Conservation (phyloP, 176 grass and related monocot species). For the Carex myosuroides region DNA sequence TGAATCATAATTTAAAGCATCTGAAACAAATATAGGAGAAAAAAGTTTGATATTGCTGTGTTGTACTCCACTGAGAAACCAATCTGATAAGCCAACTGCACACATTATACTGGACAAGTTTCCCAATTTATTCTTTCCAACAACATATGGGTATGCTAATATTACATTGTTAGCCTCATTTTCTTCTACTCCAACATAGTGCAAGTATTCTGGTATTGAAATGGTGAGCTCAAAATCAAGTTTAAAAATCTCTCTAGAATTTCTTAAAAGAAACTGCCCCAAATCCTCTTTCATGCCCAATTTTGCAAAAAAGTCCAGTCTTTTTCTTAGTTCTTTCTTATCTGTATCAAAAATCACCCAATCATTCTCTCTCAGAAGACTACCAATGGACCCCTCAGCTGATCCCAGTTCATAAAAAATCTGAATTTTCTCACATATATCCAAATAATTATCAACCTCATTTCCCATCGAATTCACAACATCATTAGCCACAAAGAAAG, state of each 20-base stretch:
- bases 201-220: slow-evolving; percentile 57
- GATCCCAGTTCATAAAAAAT: slow-evolving; percentile 61
- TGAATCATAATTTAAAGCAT: slow-evolving; percentile 35
- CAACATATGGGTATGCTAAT: slow-evolving; percentile 40
- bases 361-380: slow-evolving; percentile 35
- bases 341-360: slow-evolving; percentile 55
- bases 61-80: slow-evolving; percentile 48
- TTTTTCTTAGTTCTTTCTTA: slow-evolving; percentile 41
- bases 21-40: slow-evolving; percentile 44
- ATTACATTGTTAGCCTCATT: slow-evolving; percentile 25
- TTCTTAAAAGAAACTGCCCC: slow-evolving; percentile 47
- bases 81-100: slow-evolving; percentile 39
- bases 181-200: slow-evolving; percentile 33
- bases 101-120: slow-evolving; percentile 52
- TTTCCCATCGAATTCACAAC: slow-evolving; percentile 32
- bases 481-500: slow-evolving; percentile 27
- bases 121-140: slow-evolving; percentile 61
- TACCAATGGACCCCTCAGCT: slow-evolving; percentile 44
- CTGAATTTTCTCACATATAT: slow-evolving; percentile 47
- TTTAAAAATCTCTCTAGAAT: slow-evolving; percentile 39
- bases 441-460: slow-evolving; percentile 53
- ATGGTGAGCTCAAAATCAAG: slow-evolving; percentile 49
- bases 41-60: slow-evolving; percentile 34
- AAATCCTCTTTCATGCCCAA: slow-evolving; percentile 55
- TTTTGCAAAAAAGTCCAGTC: slow-evolving; percentile 46